phyloP scores from a whole-genome alignment of 1,284 basidiomycete genomes.

The Ceratobasidium theobromae region DNA sequence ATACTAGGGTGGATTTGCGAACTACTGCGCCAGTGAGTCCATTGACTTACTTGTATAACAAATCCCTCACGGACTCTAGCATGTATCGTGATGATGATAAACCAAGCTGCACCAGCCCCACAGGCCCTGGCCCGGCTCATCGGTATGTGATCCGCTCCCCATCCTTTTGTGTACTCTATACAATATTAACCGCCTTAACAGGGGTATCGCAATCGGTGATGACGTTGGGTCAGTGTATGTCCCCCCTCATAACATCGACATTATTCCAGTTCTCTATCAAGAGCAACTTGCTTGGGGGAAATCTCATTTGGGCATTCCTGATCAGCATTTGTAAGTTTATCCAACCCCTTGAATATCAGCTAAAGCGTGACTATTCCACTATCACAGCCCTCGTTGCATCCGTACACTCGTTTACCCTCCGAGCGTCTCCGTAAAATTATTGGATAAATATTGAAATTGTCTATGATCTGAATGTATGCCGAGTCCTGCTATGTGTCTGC shows the following conservation, averaged over 20 bases:
- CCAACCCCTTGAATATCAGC: not conserved
- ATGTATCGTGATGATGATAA: constrained; percentile 28
- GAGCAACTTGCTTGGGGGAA: constrained; percentile 1
- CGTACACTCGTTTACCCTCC: constrained; percentile 1
- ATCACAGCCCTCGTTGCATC: not conserved
- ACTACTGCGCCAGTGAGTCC: constrained; percentile 12
- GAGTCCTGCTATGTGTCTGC: too few species aligned
- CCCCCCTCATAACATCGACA: constrained; percentile 4
- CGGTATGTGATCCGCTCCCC: not conserved
- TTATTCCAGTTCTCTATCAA: constrained; percentile 26
- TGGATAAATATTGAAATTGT: too few species aligned
- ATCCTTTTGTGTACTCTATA: not conserved
- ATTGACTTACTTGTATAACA: not conserved
- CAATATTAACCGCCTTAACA: not conserved
- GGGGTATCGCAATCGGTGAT: constrained; percentile 18
- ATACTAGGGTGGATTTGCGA: not conserved
- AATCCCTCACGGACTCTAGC: not conserved
- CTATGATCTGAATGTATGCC: too few species aligned
- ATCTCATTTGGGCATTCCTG: constrained; percentile 8
- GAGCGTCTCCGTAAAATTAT: too few species aligned
- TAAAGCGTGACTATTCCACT: not conserved
- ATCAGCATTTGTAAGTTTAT: not conserved
- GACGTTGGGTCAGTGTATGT: constrained; percentile 21
- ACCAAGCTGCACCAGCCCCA: constrained; percentile 20
- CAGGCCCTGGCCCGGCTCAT: constrained; percentile 10